Evolutionary conservation across 2,329 filamentous ascomycete genomes (phyloP), one percentile per base, ranked within the genome.

Genomic region (Colletotrichum sublineola): DNA sequence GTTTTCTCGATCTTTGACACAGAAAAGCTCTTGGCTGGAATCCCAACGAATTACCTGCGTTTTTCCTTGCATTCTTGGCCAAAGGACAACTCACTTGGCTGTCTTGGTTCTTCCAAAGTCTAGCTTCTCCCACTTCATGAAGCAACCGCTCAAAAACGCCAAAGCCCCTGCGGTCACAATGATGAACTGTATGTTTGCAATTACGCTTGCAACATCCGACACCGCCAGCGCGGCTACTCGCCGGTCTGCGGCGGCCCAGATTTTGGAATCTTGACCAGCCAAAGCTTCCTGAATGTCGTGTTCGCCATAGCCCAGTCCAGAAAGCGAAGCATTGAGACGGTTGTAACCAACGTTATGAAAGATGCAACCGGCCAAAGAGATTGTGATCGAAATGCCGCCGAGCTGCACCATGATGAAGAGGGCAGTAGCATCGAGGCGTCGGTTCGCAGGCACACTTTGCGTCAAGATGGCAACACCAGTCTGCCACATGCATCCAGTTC

Each of bases 401-500:
- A 82, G 76, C 75, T 81, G 79, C 36, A 77, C 76, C 74, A 82
- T 77, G 73, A 79, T 81, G 70, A 80, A 79, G n/a, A 82, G 68
- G 0, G 79, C 77, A 14, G 78, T 74, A 55, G 76, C 76, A 68
- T 82, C 81, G 8, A 80, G 68, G 3, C 76, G 75, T 9, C 75
- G 70, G 48, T 78, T 79, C 12, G 77, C 77, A 0, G 68, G 68
- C 36, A 71, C 68, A n/a, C n/a, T 62, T 18, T 68, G 68, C 20
- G 52, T 24, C 33, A 71, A 12, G 15, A 82, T 77, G 53, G 77
- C 78, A 8, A 79, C 75, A 8, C 78, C 76, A 2, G 79, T 76
- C 63, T 80, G 79, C 73, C 78, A 81, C 24, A 77, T 75, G 44
- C 80, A 74, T 9, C 81, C 81, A 0, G 80, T 68, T 0, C 80